Conservation (phyloP, 2,329 filamentous ascomycete species). For the Fusarium napiforme region DNA sequence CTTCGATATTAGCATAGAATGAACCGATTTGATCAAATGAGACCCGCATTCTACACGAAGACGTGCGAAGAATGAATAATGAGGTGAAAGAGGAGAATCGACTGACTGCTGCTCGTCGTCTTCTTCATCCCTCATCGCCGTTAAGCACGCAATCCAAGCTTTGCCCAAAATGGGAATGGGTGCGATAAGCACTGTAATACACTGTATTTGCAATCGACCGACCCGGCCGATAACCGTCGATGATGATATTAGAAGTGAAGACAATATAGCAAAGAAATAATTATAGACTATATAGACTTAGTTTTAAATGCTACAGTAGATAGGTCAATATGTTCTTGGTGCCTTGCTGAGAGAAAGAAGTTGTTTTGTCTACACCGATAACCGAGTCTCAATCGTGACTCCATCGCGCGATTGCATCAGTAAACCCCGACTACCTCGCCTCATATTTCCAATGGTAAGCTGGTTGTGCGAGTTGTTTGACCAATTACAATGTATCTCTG, state of each 20-base stretch:
- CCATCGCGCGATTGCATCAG: conserved; percentile 1
- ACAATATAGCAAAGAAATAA: neutral
- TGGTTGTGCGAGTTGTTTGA: neutral
- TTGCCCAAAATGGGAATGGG: conserved; percentile 17
- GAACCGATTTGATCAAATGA: conserved; percentile 20
- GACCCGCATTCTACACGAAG: conserved; percentile 31
- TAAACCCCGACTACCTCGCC: neutral
- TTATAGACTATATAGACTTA: neutral
- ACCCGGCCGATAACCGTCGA: conserved; percentile 25
- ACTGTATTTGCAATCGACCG: conserved; percentile 25
- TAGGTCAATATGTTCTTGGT: neutral
- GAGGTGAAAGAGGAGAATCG: conserved; percentile 33
- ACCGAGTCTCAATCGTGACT: conserved; percentile 3
- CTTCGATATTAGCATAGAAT: conserved; percentile 34
- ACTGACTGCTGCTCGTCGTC: conserved; percentile 9
- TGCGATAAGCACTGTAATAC: conserved; percentile 10
- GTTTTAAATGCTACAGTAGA: no score
- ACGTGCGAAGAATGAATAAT: conserved; percentile 24
- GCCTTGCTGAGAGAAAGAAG: no score
- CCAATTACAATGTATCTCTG: neutral
- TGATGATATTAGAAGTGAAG: neutral
- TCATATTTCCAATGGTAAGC: neutral
- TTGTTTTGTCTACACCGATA: conserved; percentile 10
- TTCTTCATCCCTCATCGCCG: conserved; percentile 7
- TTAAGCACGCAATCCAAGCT: conserved; percentile 37